Evolutionary conservation across 164 flowering plant species (phyloP).

Genomic region (Annona cherimola): DNA sequence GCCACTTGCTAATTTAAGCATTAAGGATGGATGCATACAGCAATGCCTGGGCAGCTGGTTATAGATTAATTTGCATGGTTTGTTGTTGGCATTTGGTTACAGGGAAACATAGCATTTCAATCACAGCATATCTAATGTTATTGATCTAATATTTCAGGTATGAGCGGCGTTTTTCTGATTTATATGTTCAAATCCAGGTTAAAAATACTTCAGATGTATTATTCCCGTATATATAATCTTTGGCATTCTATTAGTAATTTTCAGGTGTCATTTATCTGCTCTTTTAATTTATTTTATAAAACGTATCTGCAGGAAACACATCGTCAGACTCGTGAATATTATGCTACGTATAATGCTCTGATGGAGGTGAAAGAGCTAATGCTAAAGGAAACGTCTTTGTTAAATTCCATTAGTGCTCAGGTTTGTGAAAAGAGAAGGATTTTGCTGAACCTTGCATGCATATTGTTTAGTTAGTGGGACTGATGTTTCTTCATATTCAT

Average conservation of each 20-base stretch:
- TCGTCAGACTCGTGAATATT: conserved; percentile 66
- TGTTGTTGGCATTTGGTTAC: neutral
- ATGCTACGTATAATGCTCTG: conserved; percentile 89
- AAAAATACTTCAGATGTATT: neutral
- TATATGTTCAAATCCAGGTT: conserved; percentile 73
- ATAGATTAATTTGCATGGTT: neutral
- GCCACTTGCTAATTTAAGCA: neutral
- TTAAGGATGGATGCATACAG: neutral
- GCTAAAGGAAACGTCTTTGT: conserved; percentile 76
- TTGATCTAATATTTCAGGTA: conserved; percentile 38
- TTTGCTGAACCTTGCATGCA: neutral
- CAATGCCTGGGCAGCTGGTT: neutral
- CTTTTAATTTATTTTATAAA: neutral
- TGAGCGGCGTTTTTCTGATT: conserved; percentile 74
- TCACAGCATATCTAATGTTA: neutral
- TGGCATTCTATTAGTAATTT: neutral
- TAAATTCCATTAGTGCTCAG: conserved; percentile 82
- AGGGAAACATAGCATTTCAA: neutral
- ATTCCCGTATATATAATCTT: neutral
- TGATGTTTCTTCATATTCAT: neutral
- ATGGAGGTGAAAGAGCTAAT: conserved; percentile 80
- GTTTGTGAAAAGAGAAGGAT: conserved; percentile 27
- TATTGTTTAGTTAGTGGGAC: neutral
- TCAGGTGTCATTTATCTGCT: neutral
- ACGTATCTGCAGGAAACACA: conserved; percentile 49